These are phyloP conservation scores for Fistulinella prunicolor DNA, from an alignment of 768 basidiomycete species.

Conservation along the genomic window DNA sequence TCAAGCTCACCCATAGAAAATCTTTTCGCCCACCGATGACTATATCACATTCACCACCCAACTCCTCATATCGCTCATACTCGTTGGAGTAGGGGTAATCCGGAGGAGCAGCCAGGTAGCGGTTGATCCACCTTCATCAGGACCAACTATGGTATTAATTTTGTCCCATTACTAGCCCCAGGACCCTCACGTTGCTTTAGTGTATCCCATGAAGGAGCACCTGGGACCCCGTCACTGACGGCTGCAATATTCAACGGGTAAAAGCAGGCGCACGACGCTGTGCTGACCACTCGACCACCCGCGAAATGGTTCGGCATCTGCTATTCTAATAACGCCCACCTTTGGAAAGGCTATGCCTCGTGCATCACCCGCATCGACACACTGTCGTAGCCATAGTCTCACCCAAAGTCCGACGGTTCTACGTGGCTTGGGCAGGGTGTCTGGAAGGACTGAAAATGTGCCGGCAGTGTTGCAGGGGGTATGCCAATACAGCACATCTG, in stretches of 20 bases:
- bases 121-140: constrained; percentile 37
- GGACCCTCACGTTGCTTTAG: constrained; percentile 79
- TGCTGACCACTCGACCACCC: constrained; percentile 28
- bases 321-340: constrained; percentile 28
- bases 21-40: constrained; percentile 64
- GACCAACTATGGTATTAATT: constrained; percentile 79
- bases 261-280: constrained; percentile 65
- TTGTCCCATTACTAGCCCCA: constrained; percentile 77
- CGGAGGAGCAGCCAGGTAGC: no score
- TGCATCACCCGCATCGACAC: constrained; percentile 74
- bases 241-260: constrained; percentile 54
- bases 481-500: constrained; percentile 55
- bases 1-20: constrained; percentile 88
- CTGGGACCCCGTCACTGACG: constrained; percentile 53
- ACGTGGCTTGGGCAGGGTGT: constrained; percentile 61
- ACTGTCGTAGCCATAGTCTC: constrained; percentile 80
- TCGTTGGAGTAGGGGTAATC: no score
- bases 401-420: constrained; percentile 62
- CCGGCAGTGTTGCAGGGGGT: constrained; percentile 43
- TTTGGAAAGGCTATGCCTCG: constrained; percentile 45
- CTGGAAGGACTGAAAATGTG: constrained; percentile 41
- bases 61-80: constrained; percentile 56
- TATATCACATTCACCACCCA: constrained; percentile 59
- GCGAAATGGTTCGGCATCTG: constrained; percentile 30
- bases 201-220: constrained; percentile 68